Percentiles rank a stretch among this genome's conserved stretches.
Evolutionary conservation across 108 stramenopile species (phyloP).

Genomic region (Poteriospumella lacustris): DNA sequence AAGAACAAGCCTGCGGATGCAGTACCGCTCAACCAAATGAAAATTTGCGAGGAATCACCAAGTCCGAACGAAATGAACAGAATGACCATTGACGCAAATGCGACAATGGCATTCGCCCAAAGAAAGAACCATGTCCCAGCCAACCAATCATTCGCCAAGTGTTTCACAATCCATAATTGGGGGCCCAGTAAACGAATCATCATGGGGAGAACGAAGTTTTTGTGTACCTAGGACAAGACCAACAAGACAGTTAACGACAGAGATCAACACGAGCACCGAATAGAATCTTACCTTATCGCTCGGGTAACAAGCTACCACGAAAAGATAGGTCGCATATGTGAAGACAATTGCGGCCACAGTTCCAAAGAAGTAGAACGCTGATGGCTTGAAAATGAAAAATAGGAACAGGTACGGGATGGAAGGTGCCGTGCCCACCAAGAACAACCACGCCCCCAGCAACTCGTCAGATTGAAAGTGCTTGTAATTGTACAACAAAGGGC

Average conservation of each 20-base stretch:
- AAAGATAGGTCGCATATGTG: not conserved
- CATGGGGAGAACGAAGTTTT: not conserved
- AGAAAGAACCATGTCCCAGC: conserved; percentile 29
- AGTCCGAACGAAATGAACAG: conserved; percentile 2
- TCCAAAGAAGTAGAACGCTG: not conserved
- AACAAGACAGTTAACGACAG: too few species aligned
- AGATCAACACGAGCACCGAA: not conserved
- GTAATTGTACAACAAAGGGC: conserved; percentile 10
- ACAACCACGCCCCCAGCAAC: conserved; percentile 19
- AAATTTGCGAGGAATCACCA: not conserved
- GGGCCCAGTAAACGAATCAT: not conserved
- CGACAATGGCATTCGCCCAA: conserved; percentile 6
- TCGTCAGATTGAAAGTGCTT: conserved; percentile 18
- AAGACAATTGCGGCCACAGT: not conserved
- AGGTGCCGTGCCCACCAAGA: conserved; percentile 20
- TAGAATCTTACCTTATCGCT: conserved; percentile 11
- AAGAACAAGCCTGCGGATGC: not conserved
- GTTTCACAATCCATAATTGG: conserved; percentile 16
- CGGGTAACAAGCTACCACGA: conserved; percentile 25
- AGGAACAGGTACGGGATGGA: not conserved
- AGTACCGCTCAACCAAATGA: not conserved
- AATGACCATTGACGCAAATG: not conserved
- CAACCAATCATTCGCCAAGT: conserved; percentile 27
- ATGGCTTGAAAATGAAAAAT: conserved; percentile 4
- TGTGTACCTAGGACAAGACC: not conserved